Evolutionary conservation across 1,139 yeast species (phyloP), one percentile per base, ranked within the genome.

Genomic region (Yamadazyma oceani): DNA sequence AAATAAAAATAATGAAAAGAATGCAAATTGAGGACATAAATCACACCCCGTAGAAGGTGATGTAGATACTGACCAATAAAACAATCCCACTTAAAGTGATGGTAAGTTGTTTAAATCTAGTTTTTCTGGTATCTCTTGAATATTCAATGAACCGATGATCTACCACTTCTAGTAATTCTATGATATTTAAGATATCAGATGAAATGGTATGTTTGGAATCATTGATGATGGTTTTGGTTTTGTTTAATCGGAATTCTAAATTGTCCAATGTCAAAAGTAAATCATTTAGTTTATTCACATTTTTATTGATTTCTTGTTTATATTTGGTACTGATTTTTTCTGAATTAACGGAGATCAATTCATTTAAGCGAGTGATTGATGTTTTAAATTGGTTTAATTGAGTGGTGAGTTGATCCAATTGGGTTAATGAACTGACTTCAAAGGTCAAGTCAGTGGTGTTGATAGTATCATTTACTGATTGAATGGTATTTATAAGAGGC

Each of bases 151-250:
- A 62, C 34, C 54, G 49, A 13, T 48, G 43, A 34, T 64, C 62
- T 5, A 70, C 55, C 16, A 50, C 45, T 37, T 69, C 75, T 45
- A 71, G 54, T 4, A 61, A 38, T 28, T 58, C 63, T 34, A 70
- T 48, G 39, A 62, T 62, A 14, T 52, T 54, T n/a, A 52, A 48
- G 39, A 69, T 52, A n/a, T 59, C 62, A 17, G 45, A 41, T 21
- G 58, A 46, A 48, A 69, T 54, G 8, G 51, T 41, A 4, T 45
- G 35, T 44, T 67, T 68, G 41, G 59, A 59, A 23, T 46, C 41
- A n/a, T 53, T 52, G 22, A 68, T 58, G 13, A 51, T 46, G 5
- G 42, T 38, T 43, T 57, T 60, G 28, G 64, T 54, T 13, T 39
- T 41, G 22, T 53, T 53, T 11, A 69, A 54, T 19, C 68, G 57